Base-by-base conservation (phyloP, 75 land plant species). In the Selaginella tamariscina region DNA sequence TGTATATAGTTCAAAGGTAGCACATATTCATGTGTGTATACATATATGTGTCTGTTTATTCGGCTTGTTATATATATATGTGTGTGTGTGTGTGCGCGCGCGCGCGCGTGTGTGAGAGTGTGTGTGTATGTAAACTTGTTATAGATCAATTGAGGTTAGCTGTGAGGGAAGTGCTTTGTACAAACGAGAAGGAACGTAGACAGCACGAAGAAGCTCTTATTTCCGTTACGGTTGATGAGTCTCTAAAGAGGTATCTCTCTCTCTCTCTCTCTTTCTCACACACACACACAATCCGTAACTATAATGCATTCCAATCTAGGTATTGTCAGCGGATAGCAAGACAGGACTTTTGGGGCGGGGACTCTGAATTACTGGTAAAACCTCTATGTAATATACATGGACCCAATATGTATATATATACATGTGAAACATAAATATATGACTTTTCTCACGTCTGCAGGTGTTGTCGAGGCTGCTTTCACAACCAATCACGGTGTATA, bases 291-390 rank as follows among this genome's bases (percentile, higher is more conserved):
- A 59, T 22, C 27, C 63, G 5, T 22, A n/a, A 8, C 21, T 21
- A 8, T 8, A 22, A 5, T 22, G 26, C 15, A 22, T 2, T 9
- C 21, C 54, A 49, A 13, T 5, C 22, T 60, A 91, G 96, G 66
- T 91, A 91, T 68, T 91, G 96, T 78, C 92, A 88, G 64, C 79
- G 88, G 20, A 88, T 91, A 57, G 56, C 56, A 32, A 67, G 77
- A n/a, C 33, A 88, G 74, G 80, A 85, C 68, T 91, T 88, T 65
- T 91, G 96, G 96, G 96, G 96, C 55, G 96, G 96, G 28, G 96
- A 91, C 71, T 81, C 96, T 24, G 96, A 91, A 66, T 68, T 91
- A 15, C 77, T 91, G 85, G 96, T 91, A 72, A 74, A 68, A 8
- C 21, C 20, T 5, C 26, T 59, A 22, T 8, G 26, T n/a, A 2